Evolutionary conservation across 768 basidiomycete species (phyloP), one percentile per base, ranked within the genome.

Genomic region (Hortiboletus flavorubellus): DNA sequence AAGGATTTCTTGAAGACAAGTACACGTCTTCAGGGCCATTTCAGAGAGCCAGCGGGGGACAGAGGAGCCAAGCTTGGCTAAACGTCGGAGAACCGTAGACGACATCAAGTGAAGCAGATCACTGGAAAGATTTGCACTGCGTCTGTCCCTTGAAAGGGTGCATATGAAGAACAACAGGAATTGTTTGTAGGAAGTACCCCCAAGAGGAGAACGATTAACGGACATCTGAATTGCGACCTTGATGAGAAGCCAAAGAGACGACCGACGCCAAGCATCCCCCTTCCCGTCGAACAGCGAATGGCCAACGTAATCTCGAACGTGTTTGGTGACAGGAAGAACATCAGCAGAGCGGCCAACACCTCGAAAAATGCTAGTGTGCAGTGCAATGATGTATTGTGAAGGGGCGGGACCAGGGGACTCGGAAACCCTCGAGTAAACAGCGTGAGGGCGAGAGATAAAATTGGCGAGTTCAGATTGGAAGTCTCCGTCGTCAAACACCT

Each of bases 91-190:
- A 21, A 64, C 49, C 37, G 64, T 67, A 11, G 44, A 44, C 0
- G 60, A 58, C 60, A 70, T 69, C 29, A 51, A 59, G 30, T 62
- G 61, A 34, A 72, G 62, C 7, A 67, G 31, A 37, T 70, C 60
- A 46, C 54, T 67, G 5, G 56, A 42, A 35, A 59, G 44, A n/a
- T 59, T 14, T 0, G 5, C 4, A 2, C 56, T 39, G 2, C 63
- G 46, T 3, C 66, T 68, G 2, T 62, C 21, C 11, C 56, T 49
- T 3, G 76, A 54, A 2, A 66, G 44, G 21, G 56, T 43, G 2
- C 71, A 61, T 34, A 75, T 54, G 49, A 80, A 65, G 49, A 73
- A 80, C 2, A 76, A 52, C 60, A 80, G 73, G 64, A 83, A 83
- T 8, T 35, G 11, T 49, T 82, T 83, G 66, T 83, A 83, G 1